A percentile compares a stretch with the other conserved stretches of the same genome.
Evolutionary conservation across 2,329 filamentous ascomycete genomes (phyloP).

Genomic region (Fusarium piperis): DNA sequence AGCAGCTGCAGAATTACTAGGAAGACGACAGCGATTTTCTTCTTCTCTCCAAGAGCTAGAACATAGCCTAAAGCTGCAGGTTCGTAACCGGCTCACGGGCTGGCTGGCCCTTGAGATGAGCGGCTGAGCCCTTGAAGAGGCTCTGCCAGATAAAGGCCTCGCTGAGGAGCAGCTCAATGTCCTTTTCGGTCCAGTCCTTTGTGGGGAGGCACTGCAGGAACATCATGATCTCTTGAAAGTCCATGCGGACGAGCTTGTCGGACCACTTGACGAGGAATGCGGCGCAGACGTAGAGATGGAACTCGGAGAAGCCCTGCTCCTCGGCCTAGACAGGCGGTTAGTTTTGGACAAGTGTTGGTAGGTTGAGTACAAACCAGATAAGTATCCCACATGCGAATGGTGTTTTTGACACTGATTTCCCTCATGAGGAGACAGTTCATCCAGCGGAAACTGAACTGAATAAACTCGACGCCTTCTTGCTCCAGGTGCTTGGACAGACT

Average conservation of each 20-base stretch:
- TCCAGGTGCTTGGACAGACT: conserved; percentile 88
- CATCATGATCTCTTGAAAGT: conserved; percentile 99
- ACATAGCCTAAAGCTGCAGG: conserved; percentile 46
- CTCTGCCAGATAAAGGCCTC: conserved; percentile 99
- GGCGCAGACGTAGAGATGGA: conserved; percentile 97
- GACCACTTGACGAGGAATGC: conserved; percentile 99
- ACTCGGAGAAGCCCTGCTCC: conserved; percentile 97
- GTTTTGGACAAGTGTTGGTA: background rate
- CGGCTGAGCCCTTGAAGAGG: conserved; percentile 92
- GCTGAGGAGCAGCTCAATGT: conserved; percentile 93
- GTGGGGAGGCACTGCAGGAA: conserved; percentile 96
- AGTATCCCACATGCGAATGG: conserved; percentile 99
- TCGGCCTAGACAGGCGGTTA: conserved; percentile 73
- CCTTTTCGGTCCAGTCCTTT: conserved; percentile 94
- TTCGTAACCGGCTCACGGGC: conserved; percentile 49
- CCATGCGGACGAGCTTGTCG: conserved; percentile 93
- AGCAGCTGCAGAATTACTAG: background rate
- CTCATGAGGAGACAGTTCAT: conserved; percentile 99
- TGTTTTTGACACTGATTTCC: conserved; percentile 95
- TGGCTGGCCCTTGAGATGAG: conserved; percentile 75
- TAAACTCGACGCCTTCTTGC: conserved; percentile 93
- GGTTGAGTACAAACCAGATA: conserved; percentile 78
- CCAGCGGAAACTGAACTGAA: conserved; percentile 99
- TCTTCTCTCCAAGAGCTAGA: background rate
- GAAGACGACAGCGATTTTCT: background rate